These are phyloP conservation scores for Irpex lacteus DNA, from an alignment of 1,284 basidiomycete genomes.

Conservation along the genomic window DNA sequence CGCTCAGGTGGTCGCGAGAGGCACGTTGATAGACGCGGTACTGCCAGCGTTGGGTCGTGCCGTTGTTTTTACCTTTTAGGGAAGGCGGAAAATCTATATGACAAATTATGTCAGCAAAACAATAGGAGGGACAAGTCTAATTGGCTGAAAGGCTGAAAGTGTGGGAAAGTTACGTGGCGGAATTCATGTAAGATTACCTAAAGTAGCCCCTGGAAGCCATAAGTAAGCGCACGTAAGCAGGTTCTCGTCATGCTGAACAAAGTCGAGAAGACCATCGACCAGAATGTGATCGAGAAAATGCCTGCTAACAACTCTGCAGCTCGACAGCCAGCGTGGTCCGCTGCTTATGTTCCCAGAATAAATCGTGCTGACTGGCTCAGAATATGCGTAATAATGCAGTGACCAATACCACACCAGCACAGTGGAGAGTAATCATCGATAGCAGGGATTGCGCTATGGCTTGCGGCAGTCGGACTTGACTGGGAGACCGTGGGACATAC, in stretches of 20 bases:
- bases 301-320: no score
- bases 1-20: background rate
- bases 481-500: background rate
- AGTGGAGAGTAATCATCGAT: background rate
- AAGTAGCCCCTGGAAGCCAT: background rate
- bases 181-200: background rate
- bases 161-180: background rate
- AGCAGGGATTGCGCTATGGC: background rate
- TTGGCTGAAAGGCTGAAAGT: slow-evolving; percentile 1
- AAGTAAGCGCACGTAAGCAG: background rate
- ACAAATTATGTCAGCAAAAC: background rate
- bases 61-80: background rate
- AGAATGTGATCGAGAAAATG: no score
- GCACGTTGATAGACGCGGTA: background rate
- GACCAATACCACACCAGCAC: background rate
- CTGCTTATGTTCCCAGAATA: background rate
- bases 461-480: background rate
- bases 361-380: background rate
- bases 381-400: background rate
- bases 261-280: no score
- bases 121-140: no score
- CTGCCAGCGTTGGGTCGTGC: background rate
- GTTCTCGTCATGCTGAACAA: background rate
- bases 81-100: background rate
- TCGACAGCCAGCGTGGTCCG: no score